A percentile compares a stretch with the other conserved stretches of the same genome.
phyloP scores from a whole-genome alignment of 768 basidiomycete genomes.

The Auricularia cornea region DNA sequence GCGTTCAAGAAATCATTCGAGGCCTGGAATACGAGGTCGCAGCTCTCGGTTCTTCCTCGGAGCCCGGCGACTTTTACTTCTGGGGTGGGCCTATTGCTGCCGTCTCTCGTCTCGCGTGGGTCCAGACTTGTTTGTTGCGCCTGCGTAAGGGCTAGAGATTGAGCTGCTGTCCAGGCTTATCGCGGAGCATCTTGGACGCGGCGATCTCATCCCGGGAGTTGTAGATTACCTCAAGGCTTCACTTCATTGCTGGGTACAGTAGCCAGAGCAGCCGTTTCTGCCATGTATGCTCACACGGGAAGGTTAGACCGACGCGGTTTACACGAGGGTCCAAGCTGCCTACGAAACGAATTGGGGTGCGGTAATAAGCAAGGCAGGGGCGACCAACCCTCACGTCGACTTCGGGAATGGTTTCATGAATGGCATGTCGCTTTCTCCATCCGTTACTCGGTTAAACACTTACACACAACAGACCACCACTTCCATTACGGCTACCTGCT shows the following conservation, averaged over 20 bases:
- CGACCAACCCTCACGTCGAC: constrained; percentile 23
- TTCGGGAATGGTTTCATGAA: constrained; percentile 25
- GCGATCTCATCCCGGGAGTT: constrained; percentile 23
- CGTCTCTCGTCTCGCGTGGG: constrained; percentile 26
- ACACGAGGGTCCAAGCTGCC: constrained; percentile 17
- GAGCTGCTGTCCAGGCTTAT: constrained; percentile 13
- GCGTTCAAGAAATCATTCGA: constrained; percentile 20
- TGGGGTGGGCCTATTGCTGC: constrained; percentile 24
- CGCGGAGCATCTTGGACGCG: constrained; percentile 26
- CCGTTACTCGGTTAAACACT: neutral
- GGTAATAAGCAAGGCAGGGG: constrained; percentile 26
- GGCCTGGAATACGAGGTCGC: constrained; percentile 13
- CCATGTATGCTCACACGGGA: neutral
- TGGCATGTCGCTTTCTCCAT: neutral
- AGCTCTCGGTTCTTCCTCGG: neutral
- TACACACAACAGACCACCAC: constrained; percentile 26
- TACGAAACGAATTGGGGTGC: constrained; percentile 31
- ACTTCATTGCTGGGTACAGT: constrained; percentile 20
- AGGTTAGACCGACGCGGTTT: neutral
- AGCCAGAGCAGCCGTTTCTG: neutral
- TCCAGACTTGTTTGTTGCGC: neutral
- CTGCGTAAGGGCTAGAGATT: neutral
- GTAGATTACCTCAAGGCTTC: constrained; percentile 17
- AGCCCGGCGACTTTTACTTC: constrained; percentile 25
- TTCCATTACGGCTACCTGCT: constrained; percentile 31